A percentile compares a stretch with the other conserved stretches of the same genome.
Evolutionary conservation across 352 stramenopile species (phyloP).

Genomic region (Phytophthora sp.): DNA sequence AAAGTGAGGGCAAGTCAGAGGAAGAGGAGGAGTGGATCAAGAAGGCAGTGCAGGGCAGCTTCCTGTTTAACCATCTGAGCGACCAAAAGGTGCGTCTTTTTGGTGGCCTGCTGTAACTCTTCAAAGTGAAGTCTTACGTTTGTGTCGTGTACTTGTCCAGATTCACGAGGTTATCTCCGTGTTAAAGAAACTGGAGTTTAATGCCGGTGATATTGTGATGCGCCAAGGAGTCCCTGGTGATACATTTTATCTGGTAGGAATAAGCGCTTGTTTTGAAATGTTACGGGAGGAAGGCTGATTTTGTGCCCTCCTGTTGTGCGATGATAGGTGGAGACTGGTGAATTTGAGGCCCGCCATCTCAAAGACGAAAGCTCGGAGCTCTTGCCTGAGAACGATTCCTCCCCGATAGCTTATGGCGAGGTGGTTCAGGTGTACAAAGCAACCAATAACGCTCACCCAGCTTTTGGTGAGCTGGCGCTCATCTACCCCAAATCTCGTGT

Average conservation of each 20-base stretch:
- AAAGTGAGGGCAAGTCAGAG: conserved; percentile 66
- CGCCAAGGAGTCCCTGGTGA: conserved; percentile 92
- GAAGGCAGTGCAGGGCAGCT: conserved; percentile 90
- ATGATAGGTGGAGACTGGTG: conserved; percentile 67
- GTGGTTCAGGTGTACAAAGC: conserved; percentile 81
- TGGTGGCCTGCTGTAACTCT: neutral
- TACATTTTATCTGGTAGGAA: conserved; percentile 92
- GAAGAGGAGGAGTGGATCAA: conserved; percentile 88
- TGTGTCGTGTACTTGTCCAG: conserved; percentile 21
- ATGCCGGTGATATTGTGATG: conserved; percentile 91
- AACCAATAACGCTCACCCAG: conserved; percentile 63
- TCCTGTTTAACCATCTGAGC: conserved; percentile 93
- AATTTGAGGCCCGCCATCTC: conserved; percentile 80
- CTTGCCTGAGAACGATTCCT: conserved; percentile 19
- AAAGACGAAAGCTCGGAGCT: conserved; percentile 36
- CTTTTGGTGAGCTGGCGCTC: conserved; percentile 88
- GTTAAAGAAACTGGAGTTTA: conserved; percentile 84
- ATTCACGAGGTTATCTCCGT: conserved; percentile 89
- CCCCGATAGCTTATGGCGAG: conserved; percentile 58
- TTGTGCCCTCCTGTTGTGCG: neutral
- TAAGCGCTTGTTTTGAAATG: neutral
- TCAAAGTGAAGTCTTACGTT: neutral
- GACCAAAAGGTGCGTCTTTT: conserved; percentile 72
- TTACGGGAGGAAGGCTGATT: neutral
- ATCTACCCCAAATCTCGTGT: conserved; percentile 88